phyloP scores from a whole-genome alignment of 2,329 filamentous ascomycete species.

The Emydomyces testavorans region DNA sequence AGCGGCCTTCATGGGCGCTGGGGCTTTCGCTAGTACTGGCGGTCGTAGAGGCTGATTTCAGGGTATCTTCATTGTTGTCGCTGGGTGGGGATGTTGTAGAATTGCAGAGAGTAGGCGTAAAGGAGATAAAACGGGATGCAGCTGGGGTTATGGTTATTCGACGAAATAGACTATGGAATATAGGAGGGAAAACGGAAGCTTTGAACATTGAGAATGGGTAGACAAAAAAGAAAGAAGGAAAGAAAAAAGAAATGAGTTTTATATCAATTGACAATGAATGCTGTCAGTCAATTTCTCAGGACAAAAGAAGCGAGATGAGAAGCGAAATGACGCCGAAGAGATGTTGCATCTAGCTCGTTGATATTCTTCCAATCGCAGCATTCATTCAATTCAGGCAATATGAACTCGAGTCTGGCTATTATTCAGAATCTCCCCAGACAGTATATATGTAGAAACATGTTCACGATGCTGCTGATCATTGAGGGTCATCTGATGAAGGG shows the following conservation, averaged over 20 bases:
- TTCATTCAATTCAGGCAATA: no score
- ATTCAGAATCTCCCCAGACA: no score
- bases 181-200: slow-evolving; percentile 9
- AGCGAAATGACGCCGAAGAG: no score
- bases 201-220: slow-evolving; percentile 8
- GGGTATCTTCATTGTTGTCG: background rate
- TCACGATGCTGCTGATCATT: slow-evolving; percentile 12
- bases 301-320: no score
- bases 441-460: no score
- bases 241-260: background rate
- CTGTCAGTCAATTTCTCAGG: background rate
- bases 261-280: background rate
- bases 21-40: slow-evolving; percentile 1
- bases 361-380: no score
- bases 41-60: slow-evolving; percentile 4
- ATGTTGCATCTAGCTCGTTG: no score
- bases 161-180: background rate
- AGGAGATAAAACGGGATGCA: slow-evolving; percentile 23
- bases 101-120: slow-evolving; percentile 21
- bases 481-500: slow-evolving; percentile 5
- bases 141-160: background rate
- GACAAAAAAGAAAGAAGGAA: background rate
- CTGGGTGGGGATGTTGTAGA: slow-evolving; percentile 16
- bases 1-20: slow-evolving; percentile 49
- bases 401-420: background rate